Conservation (phyloP, 352 stramenopile species). For the Phytopythium chamaehyphon region DNA sequence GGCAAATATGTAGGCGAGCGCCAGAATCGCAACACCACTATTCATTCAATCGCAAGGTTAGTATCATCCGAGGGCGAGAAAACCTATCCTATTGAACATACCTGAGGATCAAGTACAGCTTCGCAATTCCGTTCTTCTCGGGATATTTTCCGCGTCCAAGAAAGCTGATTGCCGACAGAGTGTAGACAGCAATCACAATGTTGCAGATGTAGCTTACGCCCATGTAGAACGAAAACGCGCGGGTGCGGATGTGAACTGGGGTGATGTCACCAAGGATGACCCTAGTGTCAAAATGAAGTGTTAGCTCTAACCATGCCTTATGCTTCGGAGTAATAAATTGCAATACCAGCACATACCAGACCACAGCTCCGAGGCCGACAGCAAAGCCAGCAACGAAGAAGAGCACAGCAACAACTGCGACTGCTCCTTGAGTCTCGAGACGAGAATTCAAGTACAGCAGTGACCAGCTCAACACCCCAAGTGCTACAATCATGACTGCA, state of each 20-base stretch:
- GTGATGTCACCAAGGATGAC: conserved; percentile 87
- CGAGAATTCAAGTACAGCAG: conserved; percentile 57
- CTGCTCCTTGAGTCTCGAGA: conserved; percentile 39
- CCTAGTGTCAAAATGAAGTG: conserved; percentile 25
- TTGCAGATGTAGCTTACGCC: conserved; percentile 84
- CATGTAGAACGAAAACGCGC: conserved; percentile 85
- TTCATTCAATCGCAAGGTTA: neutral
- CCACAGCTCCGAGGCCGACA: conserved; percentile 71
- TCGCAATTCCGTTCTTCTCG: conserved; percentile 83
- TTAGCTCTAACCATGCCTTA: neutral
- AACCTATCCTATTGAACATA: too few relatives aligned
- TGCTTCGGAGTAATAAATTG: neutral
- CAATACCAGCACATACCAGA: conserved; percentile 41
- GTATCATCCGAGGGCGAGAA: too few relatives aligned
- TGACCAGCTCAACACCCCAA: conserved; percentile 62
- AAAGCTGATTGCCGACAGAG: conserved; percentile 71
- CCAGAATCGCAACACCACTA: conserved; percentile 34
- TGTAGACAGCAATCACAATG: conserved; percentile 73
- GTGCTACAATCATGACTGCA: conserved; percentile 61
- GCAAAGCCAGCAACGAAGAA: conserved; percentile 85
- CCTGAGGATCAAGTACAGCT: conserved; percentile 81
- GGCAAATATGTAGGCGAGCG: conserved; percentile 43
- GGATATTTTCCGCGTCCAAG: conserved; percentile 54
- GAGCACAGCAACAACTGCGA: conserved; percentile 79
- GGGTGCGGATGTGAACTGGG: conserved; percentile 78